A percentile compares a stretch with the other conserved stretches of the same genome.
Conservation (phyloP, 768 basidiomycete genomes). For the Rhodotorula taiwanensis region DNA sequence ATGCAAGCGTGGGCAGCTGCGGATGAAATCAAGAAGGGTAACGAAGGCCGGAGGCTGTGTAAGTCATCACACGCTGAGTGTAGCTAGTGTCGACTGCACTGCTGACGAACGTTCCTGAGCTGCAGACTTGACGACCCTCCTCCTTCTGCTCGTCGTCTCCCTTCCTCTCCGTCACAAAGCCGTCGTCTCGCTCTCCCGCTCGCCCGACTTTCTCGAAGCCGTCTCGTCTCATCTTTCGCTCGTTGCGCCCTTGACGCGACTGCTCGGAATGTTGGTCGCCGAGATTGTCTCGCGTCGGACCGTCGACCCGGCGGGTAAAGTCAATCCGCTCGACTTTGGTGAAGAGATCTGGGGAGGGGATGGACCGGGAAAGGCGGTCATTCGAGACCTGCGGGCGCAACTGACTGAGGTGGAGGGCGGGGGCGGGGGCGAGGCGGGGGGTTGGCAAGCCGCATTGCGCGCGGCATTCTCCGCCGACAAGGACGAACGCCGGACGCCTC, state of each 20-base stretch:
- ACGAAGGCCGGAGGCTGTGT: conserved; percentile 60
- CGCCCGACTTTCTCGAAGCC: conserved; percentile 56
- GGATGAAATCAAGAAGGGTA: conserved; percentile 72
- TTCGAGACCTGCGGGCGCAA: conserved; percentile 53
- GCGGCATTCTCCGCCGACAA: not conserved
- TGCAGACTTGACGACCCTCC: conserved; percentile 64
- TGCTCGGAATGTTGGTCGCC: conserved; percentile 86
- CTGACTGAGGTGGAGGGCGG: conserved; percentile 23
- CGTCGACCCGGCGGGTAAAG: conserved; percentile 45
- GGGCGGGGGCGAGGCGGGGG: conserved; percentile 30
- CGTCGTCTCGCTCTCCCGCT: conserved; percentile 42
- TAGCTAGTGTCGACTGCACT: not conserved
- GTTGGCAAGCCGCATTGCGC: conserved; percentile 21
- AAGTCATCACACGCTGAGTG: not conserved
- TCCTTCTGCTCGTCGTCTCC: conserved; percentile 61
- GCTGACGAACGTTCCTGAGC: not conserved
- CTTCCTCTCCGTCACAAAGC: conserved; percentile 53
- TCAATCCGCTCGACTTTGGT: conserved; percentile 67
- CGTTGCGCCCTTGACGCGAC: conserved; percentile 64
- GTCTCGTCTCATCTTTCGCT: conserved; percentile 72
- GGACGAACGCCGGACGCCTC: not conserved
- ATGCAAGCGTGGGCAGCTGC: conserved; percentile 66
- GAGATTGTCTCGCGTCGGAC: conserved; percentile 53
- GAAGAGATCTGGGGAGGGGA: conserved; percentile 68
- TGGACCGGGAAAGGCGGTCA: conserved; percentile 60